Evolutionary conservation across 2,329 filamentous ascomycete species (phyloP).

Genomic region (Neonectria coccinea): DNA sequence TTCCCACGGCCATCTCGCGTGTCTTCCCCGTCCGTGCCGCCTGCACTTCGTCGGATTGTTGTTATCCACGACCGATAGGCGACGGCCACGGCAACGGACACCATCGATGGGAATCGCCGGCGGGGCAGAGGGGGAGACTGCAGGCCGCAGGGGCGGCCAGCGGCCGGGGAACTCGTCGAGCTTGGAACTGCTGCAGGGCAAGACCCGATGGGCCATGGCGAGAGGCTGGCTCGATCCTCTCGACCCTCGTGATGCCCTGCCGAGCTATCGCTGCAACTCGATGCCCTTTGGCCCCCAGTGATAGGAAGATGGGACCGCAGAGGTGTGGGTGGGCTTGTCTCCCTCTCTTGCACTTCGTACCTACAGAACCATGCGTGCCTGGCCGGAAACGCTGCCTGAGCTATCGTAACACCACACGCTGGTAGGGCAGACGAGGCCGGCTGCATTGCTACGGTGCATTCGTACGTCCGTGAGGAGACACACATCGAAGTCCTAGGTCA

Average conservation of each 20-base stretch:
- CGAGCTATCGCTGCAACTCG: slow-evolving; percentile 23
- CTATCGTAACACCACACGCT: slow-evolving; percentile 16
- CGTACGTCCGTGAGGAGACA: slow-evolving; percentile 8
- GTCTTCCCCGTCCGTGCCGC: neutral
- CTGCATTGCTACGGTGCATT: neutral
- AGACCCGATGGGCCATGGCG: neutral
- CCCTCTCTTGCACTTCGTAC: neutral
- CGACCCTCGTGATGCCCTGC: slow-evolving; percentile 26
- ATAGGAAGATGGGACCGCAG: slow-evolving; percentile 13
- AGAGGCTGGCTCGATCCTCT: slow-evolving; percentile 3
- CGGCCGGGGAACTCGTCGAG: slow-evolving; percentile 25
- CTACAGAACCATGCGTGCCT: slow-evolving; percentile 16
- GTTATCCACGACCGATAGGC: slow-evolving; percentile 19
- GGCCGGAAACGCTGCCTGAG: slow-evolving; percentile 9
- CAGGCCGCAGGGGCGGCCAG: slow-evolving; percentile 12
- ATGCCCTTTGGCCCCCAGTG: slow-evolving; percentile 1
- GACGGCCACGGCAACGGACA: slow-evolving; percentile 26
- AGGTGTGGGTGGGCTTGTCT: slow-evolving; percentile 21
- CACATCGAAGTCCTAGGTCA: slow-evolving; percentile 25
- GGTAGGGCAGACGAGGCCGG: slow-evolving; percentile 10
- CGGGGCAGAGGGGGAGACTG: slow-evolving; percentile 6
- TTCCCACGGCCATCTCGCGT: slow-evolving; percentile 17
- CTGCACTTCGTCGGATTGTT: slow-evolving; percentile 17
- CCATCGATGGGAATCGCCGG: slow-evolving; percentile 8
- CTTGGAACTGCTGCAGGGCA: slow-evolving; percentile 27